Base-by-base conservation (phyloP, 306 rosid species). In the Medicago lupulina region DNA sequence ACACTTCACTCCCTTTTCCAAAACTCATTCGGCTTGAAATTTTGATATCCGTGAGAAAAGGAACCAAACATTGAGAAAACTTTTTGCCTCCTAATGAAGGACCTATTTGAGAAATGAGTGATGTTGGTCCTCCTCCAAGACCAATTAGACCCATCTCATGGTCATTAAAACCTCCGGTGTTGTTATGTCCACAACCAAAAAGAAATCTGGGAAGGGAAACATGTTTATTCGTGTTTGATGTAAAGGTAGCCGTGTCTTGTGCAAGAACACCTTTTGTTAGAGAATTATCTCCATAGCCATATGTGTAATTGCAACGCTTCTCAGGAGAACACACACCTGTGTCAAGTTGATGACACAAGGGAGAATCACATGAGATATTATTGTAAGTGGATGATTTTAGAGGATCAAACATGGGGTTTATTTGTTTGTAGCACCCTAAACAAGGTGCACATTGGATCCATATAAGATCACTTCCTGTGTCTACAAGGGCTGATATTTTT, bases 371-470 rank as follows among this genome's bases (percentile, higher is more conserved):
- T 4, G 87, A 36, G 18, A 82, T 43, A 17, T 73, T 41, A 4
- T 2, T 55, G 4, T 81, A 87, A 1, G 87, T 77, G 7, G 88
- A 74, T 4, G 91, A 87, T 3, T 28, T 25, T 7, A 31, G 10
- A 16, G 91, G 82, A 68, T 83, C 40, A 38, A 87, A 80, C 74
- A 53, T 16, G 3, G 87, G 81, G 18, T 78, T 62, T 13, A 58
- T 44, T 63, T 85, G 91, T 16, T 71, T 77, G 39, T 82, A 87
- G 69, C 88, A 85, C 10, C 73, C 75, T 1, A n/a, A 2, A 19
- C 88, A 87, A 0, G 90, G 87, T 3, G 40, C 49, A 28, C 91
- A 87, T n/a, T 83, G 85, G 8, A 81, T 66, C 89, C 89, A 87
- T 15, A 78, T 2, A n/a, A 83, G 84, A 69, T 85, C 84, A 58